Percentiles rank a stretch among this genome's conserved stretches.
phyloP scores from a whole-genome alignment of 345 rosid species.

The Erodium maritimum region DNA sequence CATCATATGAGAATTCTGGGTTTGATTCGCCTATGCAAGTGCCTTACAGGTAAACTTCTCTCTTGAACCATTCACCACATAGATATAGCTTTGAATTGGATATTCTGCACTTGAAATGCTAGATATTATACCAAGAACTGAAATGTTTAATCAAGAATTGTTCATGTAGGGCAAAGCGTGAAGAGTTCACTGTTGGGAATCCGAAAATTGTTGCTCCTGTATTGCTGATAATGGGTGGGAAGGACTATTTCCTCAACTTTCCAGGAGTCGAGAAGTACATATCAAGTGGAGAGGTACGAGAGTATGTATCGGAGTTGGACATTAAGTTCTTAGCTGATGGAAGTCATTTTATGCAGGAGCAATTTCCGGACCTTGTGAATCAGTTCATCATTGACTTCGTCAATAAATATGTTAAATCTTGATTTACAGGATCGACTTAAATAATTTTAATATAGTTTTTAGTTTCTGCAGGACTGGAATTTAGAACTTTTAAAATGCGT shows the following conservation, averaged over 20 bases:
- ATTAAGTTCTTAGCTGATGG: slow-evolving; percentile 20
- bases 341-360: slow-evolving; percentile 30
- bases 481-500: no score
- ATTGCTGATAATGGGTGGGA: slow-evolving; percentile 27
- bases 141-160: neutral
- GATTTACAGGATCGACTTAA: neutral
- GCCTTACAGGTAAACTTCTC: neutral
- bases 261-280: slow-evolving; percentile 23
- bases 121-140: no score
- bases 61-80: no score
- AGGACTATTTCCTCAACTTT: slow-evolving; percentile 23
- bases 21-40: slow-evolving; percentile 4
- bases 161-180: neutral
- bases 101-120: no score
- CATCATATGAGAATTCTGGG: slow-evolving; percentile 20
- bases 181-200: neutral
- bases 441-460: neutral
- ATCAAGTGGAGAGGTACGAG: slow-evolving; percentile 17
- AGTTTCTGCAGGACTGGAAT: neutral
- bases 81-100: no score
- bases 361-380: slow-evolving; percentile 25
- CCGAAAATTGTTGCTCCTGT: neutral
- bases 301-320: slow-evolving; percentile 29
- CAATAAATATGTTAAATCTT: slow-evolving; percentile 6
- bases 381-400: slow-evolving; percentile 22